Percentiles rank a stretch among this genome's conserved stretches.
Conservation (phyloP, 2,329 filamentous ascomycete genomes). For the Alternaria viburni region DNA sequence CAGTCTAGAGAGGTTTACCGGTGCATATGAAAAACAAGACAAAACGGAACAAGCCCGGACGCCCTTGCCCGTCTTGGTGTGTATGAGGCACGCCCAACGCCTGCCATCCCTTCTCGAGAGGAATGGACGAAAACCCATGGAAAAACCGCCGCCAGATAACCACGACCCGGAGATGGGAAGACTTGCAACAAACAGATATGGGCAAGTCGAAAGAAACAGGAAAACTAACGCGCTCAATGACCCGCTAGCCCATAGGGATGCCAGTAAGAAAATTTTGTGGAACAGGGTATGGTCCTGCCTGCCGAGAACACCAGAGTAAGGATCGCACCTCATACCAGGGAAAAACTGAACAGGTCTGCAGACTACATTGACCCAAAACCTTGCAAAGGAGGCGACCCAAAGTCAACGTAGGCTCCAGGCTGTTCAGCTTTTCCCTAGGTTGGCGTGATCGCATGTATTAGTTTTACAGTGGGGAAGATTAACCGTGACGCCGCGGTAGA, state of each 20-base stretch:
- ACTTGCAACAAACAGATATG: constrained; percentile 35
- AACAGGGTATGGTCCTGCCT: constrained; percentile 50
- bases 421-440: background rate
- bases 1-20: constrained; percentile 46
- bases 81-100: constrained; percentile 41
- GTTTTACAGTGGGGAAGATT: constrained; percentile 36
- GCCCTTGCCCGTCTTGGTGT: constrained; percentile 41
- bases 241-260: constrained; percentile 31
- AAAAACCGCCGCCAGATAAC: constrained; percentile 15
- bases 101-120: constrained; percentile 27
- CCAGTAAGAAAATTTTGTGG: constrained; percentile 41
- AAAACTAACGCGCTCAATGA: constrained; percentile 23
- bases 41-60: constrained; percentile 32
- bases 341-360: background rate
- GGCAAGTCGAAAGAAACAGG: constrained; percentile 30
- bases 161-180: constrained; percentile 30
- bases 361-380: background rate
- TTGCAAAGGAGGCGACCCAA: too few species aligned
- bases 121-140: constrained; percentile 14
- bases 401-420: background rate
- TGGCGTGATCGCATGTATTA: constrained; percentile 31
- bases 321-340: constrained; percentile 12
- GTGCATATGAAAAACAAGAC: constrained; percentile 33
- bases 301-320: constrained; percentile 44
- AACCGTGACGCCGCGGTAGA: background rate